These are phyloP conservation scores for Capsicum pubescens DNA, from an alignment of 257 asterid genomes.

Conservation along the genomic window DNA sequence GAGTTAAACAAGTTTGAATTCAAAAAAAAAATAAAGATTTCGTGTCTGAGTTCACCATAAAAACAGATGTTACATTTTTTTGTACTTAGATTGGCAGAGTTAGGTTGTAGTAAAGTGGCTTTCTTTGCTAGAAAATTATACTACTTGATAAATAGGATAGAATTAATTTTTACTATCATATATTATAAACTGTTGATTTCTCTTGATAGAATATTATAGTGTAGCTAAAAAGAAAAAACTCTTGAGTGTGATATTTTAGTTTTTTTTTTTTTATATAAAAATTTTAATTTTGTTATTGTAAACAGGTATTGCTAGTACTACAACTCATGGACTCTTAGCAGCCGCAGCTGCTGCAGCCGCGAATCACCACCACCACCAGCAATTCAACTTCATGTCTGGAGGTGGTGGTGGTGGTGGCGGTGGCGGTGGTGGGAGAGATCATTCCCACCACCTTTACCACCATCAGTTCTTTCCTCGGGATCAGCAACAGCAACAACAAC, in stretches of 20 bases:
- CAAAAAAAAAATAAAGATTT: too few species aligned
- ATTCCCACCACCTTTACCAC: constrained; percentile 33
- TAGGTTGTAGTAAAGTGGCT: too few species aligned
- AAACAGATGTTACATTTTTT: too few species aligned
- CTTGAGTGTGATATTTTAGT: not conserved
- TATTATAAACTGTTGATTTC: not conserved
- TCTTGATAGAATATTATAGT: not conserved
- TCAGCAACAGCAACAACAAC: constrained; percentile 50
- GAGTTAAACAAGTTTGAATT: too few species aligned
- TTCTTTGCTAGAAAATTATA: too few species aligned
- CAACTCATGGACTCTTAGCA: constrained; percentile 46
- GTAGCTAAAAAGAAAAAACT: not conserved
- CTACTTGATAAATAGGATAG: too few species aligned
- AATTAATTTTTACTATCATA: not conserved
- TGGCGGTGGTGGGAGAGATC: constrained; percentile 34
- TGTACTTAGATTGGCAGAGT: too few species aligned
- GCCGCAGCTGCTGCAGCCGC: constrained; percentile 45
- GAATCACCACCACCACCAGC: constrained; percentile 34
- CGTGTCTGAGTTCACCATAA: too few species aligned
- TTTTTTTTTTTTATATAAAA: not conserved
- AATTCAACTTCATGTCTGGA: constrained; percentile 41
- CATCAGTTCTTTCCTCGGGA: constrained; percentile 52
- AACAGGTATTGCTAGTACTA: constrained; percentile 30
- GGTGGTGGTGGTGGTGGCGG: constrained; percentile 17
- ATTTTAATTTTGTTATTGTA: not conserved